These are phyloP conservation scores for Blastobotrys serpentis DNA, from an alignment of 1,139 yeast genomes.

Conservation along the genomic window DNA sequence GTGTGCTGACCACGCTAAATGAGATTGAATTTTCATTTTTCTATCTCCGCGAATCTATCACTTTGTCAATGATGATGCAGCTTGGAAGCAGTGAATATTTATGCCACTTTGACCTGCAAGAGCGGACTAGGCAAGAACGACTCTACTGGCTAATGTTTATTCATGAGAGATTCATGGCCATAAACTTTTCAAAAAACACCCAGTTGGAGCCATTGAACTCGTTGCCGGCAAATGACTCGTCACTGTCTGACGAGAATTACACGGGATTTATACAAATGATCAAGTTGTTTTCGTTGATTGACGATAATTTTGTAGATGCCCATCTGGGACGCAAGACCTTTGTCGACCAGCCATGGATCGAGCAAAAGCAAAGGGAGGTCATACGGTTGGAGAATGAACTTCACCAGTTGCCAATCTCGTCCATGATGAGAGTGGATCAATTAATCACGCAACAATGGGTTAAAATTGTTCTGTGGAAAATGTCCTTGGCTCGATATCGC, in stretches of 20 bases:
- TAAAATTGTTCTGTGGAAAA: conserved; percentile 27
- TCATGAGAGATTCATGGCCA: conserved; percentile 27
- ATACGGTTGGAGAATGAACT: conserved; percentile 16
- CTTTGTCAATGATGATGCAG: conserved; percentile 21
- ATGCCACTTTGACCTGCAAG: conserved; percentile 12
- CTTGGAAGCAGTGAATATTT: neutral
- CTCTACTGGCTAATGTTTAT: conserved; percentile 26
- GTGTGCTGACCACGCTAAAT: conserved; percentile 20
- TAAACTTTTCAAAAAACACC: conserved; percentile 23
- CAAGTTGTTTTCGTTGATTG: conserved; percentile 24
- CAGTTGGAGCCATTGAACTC: conserved; percentile 17
- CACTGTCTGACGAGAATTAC: conserved; percentile 18
- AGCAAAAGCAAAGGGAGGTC: conserved; percentile 23
- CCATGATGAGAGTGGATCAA: conserved; percentile 22
- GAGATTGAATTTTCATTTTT: conserved; percentile 23
- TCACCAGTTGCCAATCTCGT: conserved; percentile 2
- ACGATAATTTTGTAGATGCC: conserved; percentile 24
- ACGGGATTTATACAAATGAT: conserved; percentile 25
- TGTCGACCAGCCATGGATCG: conserved; percentile 21
- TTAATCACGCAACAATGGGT: conserved; percentile 28
- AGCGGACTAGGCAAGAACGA: conserved; percentile 22
- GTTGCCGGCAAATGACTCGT: conserved; percentile 21
- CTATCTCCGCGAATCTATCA: conserved; percentile 25
- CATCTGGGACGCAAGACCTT: conserved; percentile 17
- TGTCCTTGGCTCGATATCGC: conserved; percentile 26